Base-by-base conservation (phyloP, 2,329 filamentous ascomycete species). In the Penicillium sp. region DNA sequence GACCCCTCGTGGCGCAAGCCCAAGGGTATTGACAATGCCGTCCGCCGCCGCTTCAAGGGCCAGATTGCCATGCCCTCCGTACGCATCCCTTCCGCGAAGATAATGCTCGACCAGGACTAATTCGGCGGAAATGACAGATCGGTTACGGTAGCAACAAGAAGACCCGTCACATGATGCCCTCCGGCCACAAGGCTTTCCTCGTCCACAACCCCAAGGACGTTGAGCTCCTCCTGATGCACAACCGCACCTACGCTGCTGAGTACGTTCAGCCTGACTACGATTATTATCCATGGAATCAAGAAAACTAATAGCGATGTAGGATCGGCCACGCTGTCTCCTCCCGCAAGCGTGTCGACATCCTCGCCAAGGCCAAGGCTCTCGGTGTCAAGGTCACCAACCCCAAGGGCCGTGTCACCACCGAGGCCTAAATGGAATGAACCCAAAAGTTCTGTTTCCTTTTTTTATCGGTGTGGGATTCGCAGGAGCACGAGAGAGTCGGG, bases 371-470 rank as follows among this genome's bases (percentile, higher is more conserved):
- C 64, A 97, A 97, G 88, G 87, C 95, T 79, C 81, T 98, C 72
- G 89, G 91, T 73, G 93, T 98, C 76, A 98, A 98, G 88, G 92
- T 98, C 76, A 98, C 93, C 75, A 98, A 98, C 84, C 78, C 89
- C 79, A 95, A 96, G 88, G 93, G 91, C 73, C 95, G 92, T 84
- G 87, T 98, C 76, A 95, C 92, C 69, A 95, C 90, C 68, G 93
- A 98, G 85, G 80, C 81, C 68, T 85, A 80, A 69, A 69, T 65
- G 66, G 62, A 65, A 72, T 82, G 63, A 89, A 70, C 55, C 44
- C 71, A 72, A 55, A 61, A 54, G 59, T 6, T 72, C 63, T 40
- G 75, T 62, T 58, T 56, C 54, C 42, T 57, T 60, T 51, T 58
- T 56, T 47, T 23, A 23, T 23, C 48, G 54, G 50, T 55, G 52